Evolutionary conservation across 2,329 filamentous ascomycete genomes (phyloP), one percentile per base, ranked within the genome.

Genomic region (Tolypocladium ovalisporum): DNA sequence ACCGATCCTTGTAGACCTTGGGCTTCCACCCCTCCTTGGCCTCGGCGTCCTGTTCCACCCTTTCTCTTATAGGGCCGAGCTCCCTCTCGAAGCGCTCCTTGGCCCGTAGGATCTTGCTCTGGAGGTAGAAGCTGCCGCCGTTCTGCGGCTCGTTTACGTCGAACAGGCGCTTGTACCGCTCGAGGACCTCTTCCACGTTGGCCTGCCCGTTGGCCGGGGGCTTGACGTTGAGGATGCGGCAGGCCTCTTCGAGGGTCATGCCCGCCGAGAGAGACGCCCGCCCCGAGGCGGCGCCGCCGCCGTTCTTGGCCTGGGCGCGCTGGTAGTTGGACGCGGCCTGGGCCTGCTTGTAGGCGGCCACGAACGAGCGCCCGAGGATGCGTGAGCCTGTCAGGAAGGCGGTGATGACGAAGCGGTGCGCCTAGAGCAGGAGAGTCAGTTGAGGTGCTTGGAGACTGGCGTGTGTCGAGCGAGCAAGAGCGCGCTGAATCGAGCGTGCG

Each of bases 61-160:
- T 85, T 69, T 89, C 86, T 66, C 85, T 79, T 59, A 86, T 82
- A 59, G 88, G 85, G 62, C 85, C 80, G 44, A 94, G 77, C 74
- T 99, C 93, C 66, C 87, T 81, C 77, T 97, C 93, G 75, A 99
- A 88, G 62, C 94, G 80, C 76, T 99, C 93, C 66, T 93, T 84
- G 58, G 94, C 94, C 61, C 94, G 81, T 65, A 97, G 75, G 57
- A 99, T 85, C 77, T 99, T 99, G 80, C 93, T 97, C 76, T 99
- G 94, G 54, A 99, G 80, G 74, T 99, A 99, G 75, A 99, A 99
- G 67, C 91, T 97, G 56, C 94, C 94, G 39, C 94, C 94, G 69
- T 96, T 96, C 73, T 95, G 81, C 13, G 94, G 93, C 63, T 99
- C 89, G 76, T 99, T 99, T 65, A 84, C 78, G 73, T 99, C 94